A percentile compares a stretch with the other conserved stretches of the same genome.
Evolutionary conservation across 2,329 filamentous ascomycete species (phyloP).

Genomic region (Cladosporium oxysporum): DNA sequence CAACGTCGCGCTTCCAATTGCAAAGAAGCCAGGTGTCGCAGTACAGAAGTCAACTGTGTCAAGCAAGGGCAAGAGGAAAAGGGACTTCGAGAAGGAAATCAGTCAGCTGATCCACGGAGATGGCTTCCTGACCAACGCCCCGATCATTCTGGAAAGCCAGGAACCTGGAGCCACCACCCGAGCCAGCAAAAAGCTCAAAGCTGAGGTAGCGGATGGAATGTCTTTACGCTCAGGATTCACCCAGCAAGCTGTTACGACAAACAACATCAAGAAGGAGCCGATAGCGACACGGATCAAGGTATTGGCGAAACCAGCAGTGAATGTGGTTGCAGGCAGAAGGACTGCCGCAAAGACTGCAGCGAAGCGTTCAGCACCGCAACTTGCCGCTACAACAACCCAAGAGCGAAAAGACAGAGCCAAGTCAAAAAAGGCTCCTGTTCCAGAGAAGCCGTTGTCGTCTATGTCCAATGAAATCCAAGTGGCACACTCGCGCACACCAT

Average conservation of each 20-base stretch:
- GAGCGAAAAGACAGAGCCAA: not conserved
- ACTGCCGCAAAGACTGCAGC: not conserved
- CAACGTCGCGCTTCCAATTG: not conserved
- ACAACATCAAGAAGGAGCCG: not conserved
- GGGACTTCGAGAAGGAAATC: not conserved
- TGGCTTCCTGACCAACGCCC: constrained; percentile 2
- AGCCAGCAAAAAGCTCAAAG: not conserved
- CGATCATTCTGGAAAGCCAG: not conserved
- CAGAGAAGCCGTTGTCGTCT: not conserved
- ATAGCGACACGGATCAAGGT: not conserved
- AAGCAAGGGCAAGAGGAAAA: not conserved
- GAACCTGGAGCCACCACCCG: not conserved
- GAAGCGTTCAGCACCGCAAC: not conserved
- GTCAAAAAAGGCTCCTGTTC: not conserved
- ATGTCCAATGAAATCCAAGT: not conserved
- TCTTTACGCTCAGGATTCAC: not conserved
- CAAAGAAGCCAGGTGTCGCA: not conserved
- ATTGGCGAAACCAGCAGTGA: not conserved
- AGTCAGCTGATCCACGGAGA: constrained; percentile 3
- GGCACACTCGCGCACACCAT: not conserved
- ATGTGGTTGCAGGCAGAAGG: not conserved
- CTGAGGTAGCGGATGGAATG: not conserved
- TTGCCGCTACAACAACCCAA: not conserved
- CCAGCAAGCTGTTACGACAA: not conserved
- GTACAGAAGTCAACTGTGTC: not conserved